phyloP scores from a whole-genome alignment of 202 grass and related monocot genomes.

The Digitaria exilis region DNA sequence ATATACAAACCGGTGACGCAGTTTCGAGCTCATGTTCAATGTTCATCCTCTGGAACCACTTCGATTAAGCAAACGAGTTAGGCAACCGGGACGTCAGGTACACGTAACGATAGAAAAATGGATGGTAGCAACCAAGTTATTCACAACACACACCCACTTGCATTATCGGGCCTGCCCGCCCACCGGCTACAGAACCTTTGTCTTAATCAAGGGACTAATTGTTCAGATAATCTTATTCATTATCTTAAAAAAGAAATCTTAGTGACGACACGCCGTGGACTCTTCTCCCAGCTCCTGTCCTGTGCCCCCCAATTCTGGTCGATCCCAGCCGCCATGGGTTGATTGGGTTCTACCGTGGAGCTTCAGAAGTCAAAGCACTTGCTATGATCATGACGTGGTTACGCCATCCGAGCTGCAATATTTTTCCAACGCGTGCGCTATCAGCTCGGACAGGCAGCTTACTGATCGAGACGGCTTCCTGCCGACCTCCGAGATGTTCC shows the following conservation, averaged over 20 bases:
- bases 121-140: background rate
- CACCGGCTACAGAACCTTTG: background rate
- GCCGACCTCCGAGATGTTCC: background rate
- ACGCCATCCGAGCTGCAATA: background rate
- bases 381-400: background rate
- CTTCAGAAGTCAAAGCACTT: background rate
- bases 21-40: background rate
- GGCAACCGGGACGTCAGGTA: background rate
- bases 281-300: background rate
- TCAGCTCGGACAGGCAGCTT: background rate
- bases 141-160: background rate
- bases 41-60: slow-evolving; percentile 2
- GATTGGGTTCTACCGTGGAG: background rate
- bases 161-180: background rate
- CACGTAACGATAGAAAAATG: slow-evolving; percentile 6
- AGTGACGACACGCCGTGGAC: background rate
- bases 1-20: background rate
- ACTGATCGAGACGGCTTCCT: background rate
- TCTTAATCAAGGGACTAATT: background rate
- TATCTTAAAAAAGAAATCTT: too few relatives aligned
- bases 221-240: background rate
- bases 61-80: background rate
- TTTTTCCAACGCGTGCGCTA: background rate
- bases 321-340: too few relatives aligned
- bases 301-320: background rate